phyloP scores from a whole-genome alignment of 352 stramenopile species.

The Pythium insidiosum region DNA sequence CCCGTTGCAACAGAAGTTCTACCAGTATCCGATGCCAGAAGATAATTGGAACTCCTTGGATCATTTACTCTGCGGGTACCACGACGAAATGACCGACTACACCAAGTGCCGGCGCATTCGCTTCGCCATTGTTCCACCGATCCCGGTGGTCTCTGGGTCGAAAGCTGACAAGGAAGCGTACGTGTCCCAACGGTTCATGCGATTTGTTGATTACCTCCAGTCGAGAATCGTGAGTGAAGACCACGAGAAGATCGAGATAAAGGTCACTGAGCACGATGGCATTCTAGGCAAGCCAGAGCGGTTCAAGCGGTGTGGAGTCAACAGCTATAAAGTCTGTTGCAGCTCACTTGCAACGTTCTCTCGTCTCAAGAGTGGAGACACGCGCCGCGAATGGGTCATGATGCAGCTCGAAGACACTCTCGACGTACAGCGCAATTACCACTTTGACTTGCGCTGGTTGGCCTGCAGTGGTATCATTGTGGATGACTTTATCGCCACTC shows the following conservation, averaged over 20 bases:
- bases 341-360: conserved; percentile 19
- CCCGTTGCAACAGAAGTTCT: conserved; percentile 61
- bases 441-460: conserved; percentile 71
- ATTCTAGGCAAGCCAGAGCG: too few relatives aligned
- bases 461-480: conserved; percentile 69
- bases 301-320: too few relatives aligned
- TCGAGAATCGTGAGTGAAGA: conserved; percentile 42
- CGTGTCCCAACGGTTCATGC: conserved; percentile 40
- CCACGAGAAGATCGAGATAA: conserved; percentile 40
- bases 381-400: conserved; percentile 67
- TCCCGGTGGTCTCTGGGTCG: not conserved
- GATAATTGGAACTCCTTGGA: conserved; percentile 77
- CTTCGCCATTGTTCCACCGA: conserved; percentile 52
- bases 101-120: conserved; percentile 69
- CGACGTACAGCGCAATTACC: conserved; percentile 44
- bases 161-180: conserved; percentile 21
- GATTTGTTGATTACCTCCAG: conserved; percentile 62
- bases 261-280: conserved; percentile 15
- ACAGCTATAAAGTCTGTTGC: conserved; percentile 48
- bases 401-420: conserved; percentile 57
- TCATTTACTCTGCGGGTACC: conserved; percentile 67
- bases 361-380: conserved; percentile 30
- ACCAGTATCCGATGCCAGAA: conserved; percentile 57
- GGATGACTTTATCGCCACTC: conserved; percentile 62
- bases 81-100: conserved; percentile 62